These are phyloP conservation scores for Vararia minispora DNA, from an alignment of 768 basidiomycete species.

Conservation along the genomic window DNA sequence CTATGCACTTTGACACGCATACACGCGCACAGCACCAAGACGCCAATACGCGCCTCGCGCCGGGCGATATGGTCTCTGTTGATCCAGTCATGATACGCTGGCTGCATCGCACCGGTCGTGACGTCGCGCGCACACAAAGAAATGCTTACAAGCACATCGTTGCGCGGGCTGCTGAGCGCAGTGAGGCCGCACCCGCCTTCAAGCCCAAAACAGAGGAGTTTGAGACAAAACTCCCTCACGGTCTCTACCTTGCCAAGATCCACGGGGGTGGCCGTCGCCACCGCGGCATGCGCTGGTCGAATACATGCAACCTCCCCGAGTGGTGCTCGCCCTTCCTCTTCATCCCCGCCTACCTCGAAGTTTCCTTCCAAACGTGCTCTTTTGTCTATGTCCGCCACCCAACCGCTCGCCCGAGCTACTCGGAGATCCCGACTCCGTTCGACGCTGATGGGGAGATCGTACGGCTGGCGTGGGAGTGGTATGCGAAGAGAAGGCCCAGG, in stretches of 20 bases:
- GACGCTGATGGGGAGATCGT: conserved; percentile 93
- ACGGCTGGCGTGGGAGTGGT: conserved; percentile 95
- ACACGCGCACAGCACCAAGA: conserved; percentile 55
- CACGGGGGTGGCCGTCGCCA: neutral
- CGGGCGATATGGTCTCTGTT: conserved; percentile 91
- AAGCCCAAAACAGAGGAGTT: conserved; percentile 16
- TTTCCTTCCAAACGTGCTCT: conserved; percentile 81
- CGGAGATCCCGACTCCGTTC: conserved; percentile 92
- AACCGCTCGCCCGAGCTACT: conserved; percentile 91
- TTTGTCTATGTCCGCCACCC: conserved; percentile 92
- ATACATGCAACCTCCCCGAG: conserved; percentile 68
- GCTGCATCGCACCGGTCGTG: too few species aligned
- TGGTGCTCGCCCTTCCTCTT: conserved; percentile 89
- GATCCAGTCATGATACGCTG: too few species aligned
- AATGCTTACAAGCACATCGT: too few species aligned
- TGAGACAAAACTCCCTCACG: conserved; percentile 4
- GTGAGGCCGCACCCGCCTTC: too few species aligned
- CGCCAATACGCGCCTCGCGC: conserved; percentile 79
- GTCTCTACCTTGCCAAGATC: neutral
- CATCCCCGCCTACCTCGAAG: conserved; percentile 84
- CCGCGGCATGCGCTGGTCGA: conserved; percentile 2
- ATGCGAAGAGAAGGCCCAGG: conserved; percentile 57
- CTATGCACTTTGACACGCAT: neutral
- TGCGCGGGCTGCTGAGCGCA: too few species aligned
- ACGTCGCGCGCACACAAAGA: too few species aligned